Base-by-base conservation (phyloP, 2,329 filamentous ascomycete genomes). In the Penicillium sp. region DNA sequence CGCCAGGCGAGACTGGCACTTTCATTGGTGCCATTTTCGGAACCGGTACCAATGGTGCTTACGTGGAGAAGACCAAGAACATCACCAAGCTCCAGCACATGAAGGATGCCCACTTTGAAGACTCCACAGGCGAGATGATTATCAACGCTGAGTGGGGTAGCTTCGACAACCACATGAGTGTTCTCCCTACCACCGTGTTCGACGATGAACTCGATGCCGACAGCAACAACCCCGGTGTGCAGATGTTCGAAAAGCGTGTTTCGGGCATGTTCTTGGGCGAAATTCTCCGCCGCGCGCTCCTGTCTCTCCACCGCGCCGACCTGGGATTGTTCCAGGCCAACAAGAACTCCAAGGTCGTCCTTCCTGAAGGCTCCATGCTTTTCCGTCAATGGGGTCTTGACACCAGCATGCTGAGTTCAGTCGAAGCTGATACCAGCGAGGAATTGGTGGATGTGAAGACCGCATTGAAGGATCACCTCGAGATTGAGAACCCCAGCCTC, bases 201-300 rank as follows among this genome's bases (percentile, higher is more conserved):
- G 94, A 99, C 71, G 78, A 81, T 48, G 82, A 85, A 55, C 81
- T 99, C 24, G 93, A 99, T 74, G 78, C 79, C 55, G 85, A 88
- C 58, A 94, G 88, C 62, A 86, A 90, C 66, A 97, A 99, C 75
- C 93, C 92, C 0, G 94, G 94, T 26, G 86, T 96, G 59, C 94
- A 99, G 72, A 96, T 97, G 90, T 99, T 97, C 70, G 94, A 99
- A 79, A 99, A 99, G 82, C 89, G 93, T 46, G 89, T 99, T 16
- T 96, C 92, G 0, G 94, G 94, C 72, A 97, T 99, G 93, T 99
- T 97, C 78, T 76, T 99, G 47, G 94, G 94, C 53, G 94, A 99
- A 74, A 92, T 97, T 61, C 82, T 97, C 53, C 89, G 94, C 53
- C 82, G 90, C 43, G 86, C 87, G 16, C 78, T 97, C 22, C 73